Base-by-base conservation (phyloP, 106 monocot species). In the Narthecium ossifragum region DNA sequence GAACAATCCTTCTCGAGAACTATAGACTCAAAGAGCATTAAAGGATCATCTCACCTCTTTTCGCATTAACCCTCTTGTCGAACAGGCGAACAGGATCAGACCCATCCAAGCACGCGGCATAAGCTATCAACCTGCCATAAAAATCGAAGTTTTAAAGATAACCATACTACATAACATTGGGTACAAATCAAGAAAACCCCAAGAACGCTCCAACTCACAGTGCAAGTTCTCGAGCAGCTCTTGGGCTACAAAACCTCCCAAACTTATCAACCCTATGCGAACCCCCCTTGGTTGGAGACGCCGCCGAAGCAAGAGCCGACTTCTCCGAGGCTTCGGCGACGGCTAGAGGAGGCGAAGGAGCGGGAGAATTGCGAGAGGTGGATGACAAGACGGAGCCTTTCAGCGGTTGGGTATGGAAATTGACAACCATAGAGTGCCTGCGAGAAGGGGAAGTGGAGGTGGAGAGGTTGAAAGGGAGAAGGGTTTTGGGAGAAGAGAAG, bases 41-140 rank as follows among this genome's bases (percentile, higher is more conserved):
- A n/a, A 48, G 22, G 12, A 29, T 10, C 53, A 50, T 18, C 47
- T 50, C 36, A 90, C 96, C 79, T 84, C 81, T 70, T 54, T 79
- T 96, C 4, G 84, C 90, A 73, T 90, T 90, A 5, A 90, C 70
- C 61, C 86, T 69, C 65, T 57, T 83, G 63, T 90, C 86, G 7
- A 96, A 86, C 8, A 96, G 75, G 36, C 75, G 58, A 43, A 96
- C 78, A 8, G 90, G 90, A 53, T 96, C 90, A 55, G 84, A 72
- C 14, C 96, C 96, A 68, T 96, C 83, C 34, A 96, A 76, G 65
- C 96, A 90, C 14, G 96, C 73, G 15, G 96, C 90, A 65, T 96
- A 96, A 53, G 86, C 38, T 61, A 96, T 77, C 75, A 90, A 55
- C 68, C 96, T 96, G 53, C 23, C 45, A 53, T 5, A 29, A 32